Percentiles rank a stretch among this genome's conserved stretches.
Conservation (phyloP, 2,329 filamentous ascomycete species). For the Aspergillus pseudoterreus region DNA sequence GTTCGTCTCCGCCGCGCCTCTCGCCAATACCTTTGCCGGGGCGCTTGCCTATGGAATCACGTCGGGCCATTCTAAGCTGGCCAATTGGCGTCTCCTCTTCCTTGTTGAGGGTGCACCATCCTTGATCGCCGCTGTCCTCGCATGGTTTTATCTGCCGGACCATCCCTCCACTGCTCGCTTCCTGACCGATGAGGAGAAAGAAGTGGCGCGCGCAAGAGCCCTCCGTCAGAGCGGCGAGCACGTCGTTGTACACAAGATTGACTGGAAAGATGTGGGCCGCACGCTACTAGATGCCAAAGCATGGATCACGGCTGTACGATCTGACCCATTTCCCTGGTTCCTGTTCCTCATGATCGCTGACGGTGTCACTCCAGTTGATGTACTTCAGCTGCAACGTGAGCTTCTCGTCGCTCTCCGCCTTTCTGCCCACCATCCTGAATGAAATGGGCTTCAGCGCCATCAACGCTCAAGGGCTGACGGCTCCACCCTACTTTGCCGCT, state of each 20-base stretch:
- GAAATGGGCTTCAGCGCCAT: constrained; percentile 67
- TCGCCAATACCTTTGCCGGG: constrained; percentile 77
- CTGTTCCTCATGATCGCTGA: constrained; percentile 4
- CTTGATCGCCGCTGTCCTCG: constrained; percentile 51
- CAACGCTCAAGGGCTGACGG: constrained; percentile 67
- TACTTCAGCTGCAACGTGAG: constrained; percentile 63
- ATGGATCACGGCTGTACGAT: constrained; percentile 45
- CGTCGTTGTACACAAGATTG: constrained; percentile 37
- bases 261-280: constrained; percentile 46
- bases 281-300: constrained; percentile 45
- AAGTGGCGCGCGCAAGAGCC: constrained; percentile 53
- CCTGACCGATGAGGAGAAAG: constrained; percentile 55
- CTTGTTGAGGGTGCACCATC: constrained; percentile 63
- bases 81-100: constrained; percentile 64
- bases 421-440: constrained; percentile 60
- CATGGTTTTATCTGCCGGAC: constrained; percentile 55
- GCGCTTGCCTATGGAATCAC: constrained; percentile 64
- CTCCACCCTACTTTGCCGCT: constrained; percentile 66
- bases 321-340: not conserved
- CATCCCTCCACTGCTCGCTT: constrained; percentile 52
- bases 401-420: constrained; percentile 63
- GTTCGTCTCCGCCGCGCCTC: constrained; percentile 55
- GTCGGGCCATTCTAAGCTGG: constrained; percentile 53
- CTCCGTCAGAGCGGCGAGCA: constrained; percentile 52
- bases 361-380: constrained; percentile 40